Evolutionary conservation across 345 rosid species (phyloP).

Genomic region (Raphanus sativus): DNA sequence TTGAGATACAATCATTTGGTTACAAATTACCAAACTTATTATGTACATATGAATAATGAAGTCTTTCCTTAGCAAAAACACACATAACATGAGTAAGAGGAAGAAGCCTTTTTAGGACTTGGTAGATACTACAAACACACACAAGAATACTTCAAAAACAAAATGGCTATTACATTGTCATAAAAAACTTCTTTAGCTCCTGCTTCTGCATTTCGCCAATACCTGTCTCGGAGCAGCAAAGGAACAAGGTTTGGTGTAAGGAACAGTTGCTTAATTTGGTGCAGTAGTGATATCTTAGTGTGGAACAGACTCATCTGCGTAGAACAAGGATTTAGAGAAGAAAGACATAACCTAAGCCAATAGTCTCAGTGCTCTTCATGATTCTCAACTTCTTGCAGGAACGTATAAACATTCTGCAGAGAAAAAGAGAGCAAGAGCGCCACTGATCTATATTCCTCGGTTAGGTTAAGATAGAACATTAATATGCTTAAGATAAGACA

Average conservation of each 20-base stretch:
- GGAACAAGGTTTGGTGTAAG: constrained; percentile 8
- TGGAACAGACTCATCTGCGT: not conserved
- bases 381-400: constrained; percentile 68
- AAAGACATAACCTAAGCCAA: constrained; percentile 55
- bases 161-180: constrained; percentile 34
- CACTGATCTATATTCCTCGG: not conserved
- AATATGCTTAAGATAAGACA: not conserved
- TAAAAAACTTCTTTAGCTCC: constrained; percentile 32
- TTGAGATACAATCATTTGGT: not conserved
- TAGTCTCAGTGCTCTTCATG: constrained; percentile 71
- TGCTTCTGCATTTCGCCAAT: constrained; percentile 61
- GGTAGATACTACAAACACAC: constrained; percentile 7
- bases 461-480: constrained; percentile 2
- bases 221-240: constrained; percentile 53
- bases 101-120: constrained; percentile 34
- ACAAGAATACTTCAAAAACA: constrained; percentile 21
- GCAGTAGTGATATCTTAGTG: not conserved
- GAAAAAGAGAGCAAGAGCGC: constrained; percentile 9
- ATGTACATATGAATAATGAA: constrained; percentile 16
- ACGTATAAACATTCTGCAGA: constrained; percentile 65
- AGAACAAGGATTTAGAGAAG: constrained; percentile 3
- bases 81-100: constrained; percentile 14
- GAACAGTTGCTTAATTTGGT: not conserved
- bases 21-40: constrained; percentile 20
- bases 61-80: constrained; percentile 17